phyloP scores from a whole-genome alignment of 106 monocot genomes.

The Dendrobium officinale region DNA sequence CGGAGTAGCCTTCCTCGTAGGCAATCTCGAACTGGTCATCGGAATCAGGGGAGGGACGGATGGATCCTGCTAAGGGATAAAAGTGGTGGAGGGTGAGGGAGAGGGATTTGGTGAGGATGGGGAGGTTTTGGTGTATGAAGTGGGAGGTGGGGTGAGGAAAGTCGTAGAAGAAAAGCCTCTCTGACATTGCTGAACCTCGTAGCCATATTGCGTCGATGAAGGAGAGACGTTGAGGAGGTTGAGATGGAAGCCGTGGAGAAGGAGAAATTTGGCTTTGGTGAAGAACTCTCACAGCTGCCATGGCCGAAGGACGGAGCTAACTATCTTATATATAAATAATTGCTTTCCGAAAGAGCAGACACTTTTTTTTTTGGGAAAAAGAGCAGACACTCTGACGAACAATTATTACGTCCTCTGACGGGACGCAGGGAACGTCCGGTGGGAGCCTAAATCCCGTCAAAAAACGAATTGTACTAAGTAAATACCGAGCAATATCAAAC shows the following conservation, averaged over 20 bases:
- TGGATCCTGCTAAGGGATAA: slow-evolving; percentile 30
- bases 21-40: slow-evolving; percentile 21
- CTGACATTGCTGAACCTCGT: slow-evolving; percentile 2
- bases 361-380: no score
- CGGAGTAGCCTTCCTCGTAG: slow-evolving; percentile 21
- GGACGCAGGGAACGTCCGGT: no score
- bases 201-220: slow-evolving; percentile 35
- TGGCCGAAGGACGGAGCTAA: neutral
- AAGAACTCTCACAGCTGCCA: neutral
- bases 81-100: slow-evolving; percentile 37
- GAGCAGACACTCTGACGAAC: no score
- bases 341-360: no score
- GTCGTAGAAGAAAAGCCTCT: slow-evolving; percentile 52
- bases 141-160: slow-evolving; percentile 17
- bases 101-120: slow-evolving; percentile 40
- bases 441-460: no score
- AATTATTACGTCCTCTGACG: no score
- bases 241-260: neutral
- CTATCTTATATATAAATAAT: no score
- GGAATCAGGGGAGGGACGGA: slow-evolving; percentile 5
- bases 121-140: slow-evolving; percentile 25
- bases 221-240: slow-evolving; percentile 16
- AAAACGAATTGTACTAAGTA: no score
- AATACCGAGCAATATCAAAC: no score
- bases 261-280: slow-evolving; percentile 3